Evolutionary conservation across 2,329 filamentous ascomycete species (phyloP).

Genomic region (Scedosporium aurantiacum): DNA sequence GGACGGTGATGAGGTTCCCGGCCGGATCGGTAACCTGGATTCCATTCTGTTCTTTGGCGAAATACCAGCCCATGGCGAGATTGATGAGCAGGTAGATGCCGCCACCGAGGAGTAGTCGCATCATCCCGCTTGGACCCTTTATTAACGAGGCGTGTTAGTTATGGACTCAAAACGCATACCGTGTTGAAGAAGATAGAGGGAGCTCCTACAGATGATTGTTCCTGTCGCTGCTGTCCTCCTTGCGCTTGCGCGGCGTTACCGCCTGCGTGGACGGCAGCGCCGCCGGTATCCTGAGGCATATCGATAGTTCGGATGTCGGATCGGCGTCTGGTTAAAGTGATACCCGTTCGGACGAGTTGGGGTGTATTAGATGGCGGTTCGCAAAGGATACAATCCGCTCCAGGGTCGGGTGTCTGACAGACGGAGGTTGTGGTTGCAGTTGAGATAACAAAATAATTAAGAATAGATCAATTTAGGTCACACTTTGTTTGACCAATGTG

Average conservation of each 20-base stretch:
- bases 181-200: neutral
- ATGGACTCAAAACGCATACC: neutral
- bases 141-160: neutral
- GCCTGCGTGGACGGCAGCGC: slow-evolving; percentile 6
- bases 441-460: too few species aligned
- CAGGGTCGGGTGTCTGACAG: too few species aligned
- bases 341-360: neutral
- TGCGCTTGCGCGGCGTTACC: slow-evolving; percentile 2
- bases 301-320: neutral
- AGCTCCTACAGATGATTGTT: neutral
- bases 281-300: slow-evolving; percentile 3
- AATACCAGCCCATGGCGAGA: slow-evolving; percentile 42
- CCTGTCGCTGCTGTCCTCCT: neutral
- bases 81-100: slow-evolving; percentile 50
- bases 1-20: slow-evolving; percentile 41
- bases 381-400: neutral
- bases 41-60: slow-evolving; percentile 34
- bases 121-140: slow-evolving; percentile 9
- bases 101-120: slow-evolving; percentile 39
- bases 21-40: slow-evolving; percentile 37
- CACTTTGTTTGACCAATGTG: too few species aligned
- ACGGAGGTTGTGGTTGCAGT: too few species aligned
- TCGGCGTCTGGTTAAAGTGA: neutral
- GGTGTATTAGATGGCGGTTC: neutral
- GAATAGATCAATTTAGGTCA: too few species aligned